These are phyloP conservation scores for Gentiana dahurica DNA, from an alignment of 257 asterid species.

Conservation along the genomic window DNA sequence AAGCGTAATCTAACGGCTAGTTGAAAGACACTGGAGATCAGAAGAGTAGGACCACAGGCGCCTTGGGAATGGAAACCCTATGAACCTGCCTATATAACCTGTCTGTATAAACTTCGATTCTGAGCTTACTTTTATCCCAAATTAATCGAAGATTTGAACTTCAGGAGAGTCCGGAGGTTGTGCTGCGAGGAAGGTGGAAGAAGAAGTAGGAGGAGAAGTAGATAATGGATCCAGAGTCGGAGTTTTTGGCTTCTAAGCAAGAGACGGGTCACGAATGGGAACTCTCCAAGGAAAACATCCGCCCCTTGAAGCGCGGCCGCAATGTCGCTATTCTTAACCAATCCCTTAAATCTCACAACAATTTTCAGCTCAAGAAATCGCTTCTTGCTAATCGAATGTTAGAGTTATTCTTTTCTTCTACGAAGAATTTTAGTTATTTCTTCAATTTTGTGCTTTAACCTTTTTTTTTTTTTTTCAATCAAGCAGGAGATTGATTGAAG, in stretches of 20 bases:
- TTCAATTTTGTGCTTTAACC: not conserved
- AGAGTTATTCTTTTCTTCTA: not conserved
- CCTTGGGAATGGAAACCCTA: no score
- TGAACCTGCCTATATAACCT: no score
- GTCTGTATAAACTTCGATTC: no score
- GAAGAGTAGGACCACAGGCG: no score
- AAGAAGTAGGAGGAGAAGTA: no score
- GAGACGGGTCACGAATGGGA: conserved; percentile 93
- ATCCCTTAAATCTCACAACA: conserved; percentile 59
- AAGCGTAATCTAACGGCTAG: no score
- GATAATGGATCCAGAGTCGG: conserved; percentile 55
- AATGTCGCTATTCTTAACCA: conserved; percentile 65
- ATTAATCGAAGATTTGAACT: no score
- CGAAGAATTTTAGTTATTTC: not conserved
- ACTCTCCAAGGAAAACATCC: conserved; percentile 83
- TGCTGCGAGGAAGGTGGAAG: no score
- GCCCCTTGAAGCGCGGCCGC: conserved; percentile 95
- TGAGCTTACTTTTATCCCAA: no score
- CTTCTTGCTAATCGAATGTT: conserved; percentile 64
- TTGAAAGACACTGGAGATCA: no score
- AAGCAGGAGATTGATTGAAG: conserved; percentile 59
- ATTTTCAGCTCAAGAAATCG: conserved; percentile 42
- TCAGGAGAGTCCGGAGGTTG: no score
- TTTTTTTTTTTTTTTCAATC: not conserved
- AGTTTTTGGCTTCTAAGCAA: conserved; percentile 60